Evolutionary conservation across 2,329 filamentous ascomycete species (phyloP), one percentile per base, ranked within the genome.

Genomic region (Botrytis aclada): DNA sequence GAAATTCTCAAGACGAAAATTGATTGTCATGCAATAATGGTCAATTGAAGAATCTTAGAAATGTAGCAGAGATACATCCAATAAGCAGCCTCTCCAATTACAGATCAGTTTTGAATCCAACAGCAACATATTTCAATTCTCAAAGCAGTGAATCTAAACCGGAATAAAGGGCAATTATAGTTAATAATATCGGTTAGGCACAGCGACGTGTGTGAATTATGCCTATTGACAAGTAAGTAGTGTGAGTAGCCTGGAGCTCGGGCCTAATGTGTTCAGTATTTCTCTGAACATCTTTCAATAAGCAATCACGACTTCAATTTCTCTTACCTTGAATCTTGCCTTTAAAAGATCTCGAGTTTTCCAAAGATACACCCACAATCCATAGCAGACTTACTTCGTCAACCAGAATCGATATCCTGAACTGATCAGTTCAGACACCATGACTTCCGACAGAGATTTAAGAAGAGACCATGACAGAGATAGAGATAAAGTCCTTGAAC

Each of bases 11-110:
- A 63, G 61, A 43, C n/a, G 4, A 8, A 10, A 12, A 43, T 22
- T 22, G n/a, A 14, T 22, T 9, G 16, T 25, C 9, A 7, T 20
- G 8, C 16, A 41, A 2, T n/a, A 0, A 16, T 29, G 4, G 0
- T 12, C 5, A 63, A 29, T 9, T 1, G 9, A 18, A 39, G 8
- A 20, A 29, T 25, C 25, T n/a, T 4, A 1, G 2, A 62, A 62
- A n/a, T 2, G 7, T 20, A 7, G 37, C 25, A 0, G 16, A 62
- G 37, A 62, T 14, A 9, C 60, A 29, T 39, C 25, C 12, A 18
- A 1, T 60, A 34, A 5, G 32, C 56, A 34, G 6, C 1, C 22
- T 63, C 4, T 5, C 2, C 3, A 22, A 18, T 16, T 3, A 7
- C 16, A 63, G n/a, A 43, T 43, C 25, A 4, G 6, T 16, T 34